phyloP scores from a whole-genome alignment of 1,284 basidiomycete species.

The Ganoderma multipileum region DNA sequence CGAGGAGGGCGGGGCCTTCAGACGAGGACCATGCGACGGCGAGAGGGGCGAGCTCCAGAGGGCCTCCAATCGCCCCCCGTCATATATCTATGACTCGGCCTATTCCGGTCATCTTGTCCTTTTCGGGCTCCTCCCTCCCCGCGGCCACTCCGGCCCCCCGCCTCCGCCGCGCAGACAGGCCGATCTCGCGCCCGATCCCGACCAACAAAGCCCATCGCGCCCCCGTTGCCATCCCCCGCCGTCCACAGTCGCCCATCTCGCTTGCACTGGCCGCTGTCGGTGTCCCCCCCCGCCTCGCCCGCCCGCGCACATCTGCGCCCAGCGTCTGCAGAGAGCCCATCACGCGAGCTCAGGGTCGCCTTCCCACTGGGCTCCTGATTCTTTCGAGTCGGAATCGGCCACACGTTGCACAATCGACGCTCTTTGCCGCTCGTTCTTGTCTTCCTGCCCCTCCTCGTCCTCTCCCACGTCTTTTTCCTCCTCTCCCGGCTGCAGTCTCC shows the following conservation, averaged over 20 bases:
- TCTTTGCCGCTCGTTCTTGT: background rate
- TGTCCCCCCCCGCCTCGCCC: background rate
- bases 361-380: background rate
- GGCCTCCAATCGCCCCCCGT: background rate
- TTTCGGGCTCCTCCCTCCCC: constrained; percentile 3
- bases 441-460: background rate
- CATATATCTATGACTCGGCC: constrained; percentile 27
- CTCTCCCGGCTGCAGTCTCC: background rate
- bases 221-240: background rate
- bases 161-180: background rate
- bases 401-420: background rate
- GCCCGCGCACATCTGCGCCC: background rate
- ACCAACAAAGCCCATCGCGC: background rate
- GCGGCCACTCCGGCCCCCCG: background rate
- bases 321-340: background rate
- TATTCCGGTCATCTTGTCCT: constrained; percentile 13
- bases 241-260: background rate
- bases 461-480: background rate
- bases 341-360: background rate
- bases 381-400: constrained; percentile 3
- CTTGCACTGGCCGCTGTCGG: background rate
- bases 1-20: constrained; percentile 34
- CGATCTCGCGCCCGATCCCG: background rate
- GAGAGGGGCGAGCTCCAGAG: constrained; percentile 25
- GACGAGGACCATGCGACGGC: constrained; percentile 38